A percentile compares a stretch with the other conserved stretches of the same genome.
These are phyloP conservation scores for Lodderomyces metapsilosis DNA, from an alignment of 1,139 yeast genomes.

Conservation along the genomic window DNA sequence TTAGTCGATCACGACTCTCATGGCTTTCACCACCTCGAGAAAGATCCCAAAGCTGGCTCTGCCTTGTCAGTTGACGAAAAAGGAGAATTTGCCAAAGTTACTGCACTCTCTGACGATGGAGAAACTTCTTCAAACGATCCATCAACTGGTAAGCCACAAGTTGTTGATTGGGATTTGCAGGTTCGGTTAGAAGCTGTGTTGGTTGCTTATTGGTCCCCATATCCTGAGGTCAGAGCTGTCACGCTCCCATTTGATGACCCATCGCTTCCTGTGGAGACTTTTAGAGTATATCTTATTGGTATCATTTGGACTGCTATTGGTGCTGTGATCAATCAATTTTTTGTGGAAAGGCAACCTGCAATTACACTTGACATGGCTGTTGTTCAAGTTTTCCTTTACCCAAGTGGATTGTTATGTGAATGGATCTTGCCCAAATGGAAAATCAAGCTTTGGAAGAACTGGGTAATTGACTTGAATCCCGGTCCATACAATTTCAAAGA, in stretches of 20 bases:
- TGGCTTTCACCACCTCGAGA: background rate
- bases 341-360: conserved; percentile 52
- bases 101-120: conserved; percentile 54
- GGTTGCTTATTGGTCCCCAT: too few species aligned
- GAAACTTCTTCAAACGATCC: conserved; percentile 58
- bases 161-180: too few species aligned
- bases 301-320: conserved; percentile 55
- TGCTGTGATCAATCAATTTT: too few species aligned
- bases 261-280: too few species aligned
- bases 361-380: conserved; percentile 43
- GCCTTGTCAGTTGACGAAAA: conserved; percentile 1
- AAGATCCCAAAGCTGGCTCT: background rate
- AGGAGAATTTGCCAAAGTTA: conserved; percentile 47
- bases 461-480: conserved; percentile 21
- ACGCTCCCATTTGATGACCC: too few species aligned
- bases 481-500: conserved; percentile 32
- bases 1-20: conserved; percentile 4
- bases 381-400: conserved; percentile 26
- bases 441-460: conserved; percentile 12
- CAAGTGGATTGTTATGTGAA: too few species aligned
- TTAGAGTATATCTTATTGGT: too few species aligned
- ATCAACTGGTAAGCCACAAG: conserved; percentile 7
- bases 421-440: conserved; percentile 22
- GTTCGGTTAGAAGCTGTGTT: too few species aligned
- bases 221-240: too few species aligned